Percentiles rank a stretch among this genome's conserved stretches.
These are phyloP conservation scores for Kazachstania sp. DNA, from an alignment of 1,139 yeast species.

Conservation along the genomic window DNA sequence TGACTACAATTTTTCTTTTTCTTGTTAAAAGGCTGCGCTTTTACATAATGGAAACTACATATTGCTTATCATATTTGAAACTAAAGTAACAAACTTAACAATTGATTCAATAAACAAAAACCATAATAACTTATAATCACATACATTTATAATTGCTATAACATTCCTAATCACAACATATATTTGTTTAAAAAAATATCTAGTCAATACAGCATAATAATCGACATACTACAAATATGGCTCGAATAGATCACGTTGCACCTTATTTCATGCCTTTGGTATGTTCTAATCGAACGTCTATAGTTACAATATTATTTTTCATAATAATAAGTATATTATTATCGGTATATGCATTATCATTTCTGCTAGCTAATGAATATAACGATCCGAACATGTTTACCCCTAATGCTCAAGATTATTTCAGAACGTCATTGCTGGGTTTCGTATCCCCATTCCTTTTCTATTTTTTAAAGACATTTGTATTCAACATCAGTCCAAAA, in stretches of 20 bases:
- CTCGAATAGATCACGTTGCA: slow-evolving; percentile 27
- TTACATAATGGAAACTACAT: not conserved
- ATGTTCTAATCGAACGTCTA: slow-evolving; percentile 25
- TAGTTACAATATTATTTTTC: slow-evolving; percentile 13
- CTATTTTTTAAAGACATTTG: slow-evolving; percentile 24
- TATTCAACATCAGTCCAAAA: slow-evolving; percentile 18
- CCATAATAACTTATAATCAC: too few species aligned
- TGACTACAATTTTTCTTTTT: too few species aligned
- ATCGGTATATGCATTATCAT: slow-evolving; percentile 18
- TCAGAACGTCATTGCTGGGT: slow-evolving; percentile 29
- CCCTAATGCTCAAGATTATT: slow-evolving; percentile 32
- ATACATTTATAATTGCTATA: not conserved
- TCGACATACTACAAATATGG: slow-evolving; percentile 15
- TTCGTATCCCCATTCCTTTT: slow-evolving; percentile 29
- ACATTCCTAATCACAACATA: not conserved
- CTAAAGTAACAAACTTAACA: too few species aligned
- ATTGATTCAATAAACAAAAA: too few species aligned
- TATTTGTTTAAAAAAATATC: too few species aligned
- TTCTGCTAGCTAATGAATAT: slow-evolving; percentile 19
- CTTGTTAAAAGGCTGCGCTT: not conserved
- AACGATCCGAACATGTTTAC: slow-evolving; percentile 26
- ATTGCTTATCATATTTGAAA: not conserved
- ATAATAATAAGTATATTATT: slow-evolving; percentile 10
- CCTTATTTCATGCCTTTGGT: slow-evolving; percentile 29
- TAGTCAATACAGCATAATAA: too few species aligned